phyloP scores from a whole-genome alignment of 2,329 filamentous ascomycete genomes.

The Phymatotrichopsis omnivora region DNA sequence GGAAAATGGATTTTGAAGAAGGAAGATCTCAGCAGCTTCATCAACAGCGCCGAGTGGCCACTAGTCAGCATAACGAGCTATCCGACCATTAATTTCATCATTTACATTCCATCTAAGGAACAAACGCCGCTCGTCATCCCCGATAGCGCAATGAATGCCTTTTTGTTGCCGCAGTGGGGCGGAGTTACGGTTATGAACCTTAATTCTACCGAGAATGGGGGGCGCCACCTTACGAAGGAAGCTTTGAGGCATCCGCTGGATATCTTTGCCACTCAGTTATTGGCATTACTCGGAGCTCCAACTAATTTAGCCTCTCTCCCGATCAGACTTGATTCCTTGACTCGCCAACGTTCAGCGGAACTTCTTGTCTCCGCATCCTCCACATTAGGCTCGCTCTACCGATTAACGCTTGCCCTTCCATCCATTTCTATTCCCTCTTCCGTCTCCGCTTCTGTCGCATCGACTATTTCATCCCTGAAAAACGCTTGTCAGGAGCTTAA shows the following conservation, averaged over 20 bases:
- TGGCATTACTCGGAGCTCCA: slow-evolving; percentile 78
- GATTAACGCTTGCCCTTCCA: slow-evolving; percentile 70
- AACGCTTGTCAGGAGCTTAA: slow-evolving; percentile 62
- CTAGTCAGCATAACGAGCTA: slow-evolving; percentile 85
- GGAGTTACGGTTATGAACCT: slow-evolving; percentile 59
- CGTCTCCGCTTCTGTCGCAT: slow-evolving; percentile 75
- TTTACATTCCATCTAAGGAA: slow-evolving; percentile 69
- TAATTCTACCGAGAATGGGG: slow-evolving; percentile 32
- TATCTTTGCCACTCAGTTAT: slow-evolving; percentile 80
- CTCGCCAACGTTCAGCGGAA: slow-evolving; percentile 74
- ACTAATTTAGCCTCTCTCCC: slow-evolving; percentile 68
- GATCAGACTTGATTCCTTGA: slow-evolving; percentile 71
- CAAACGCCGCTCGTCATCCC: slow-evolving; percentile 51
- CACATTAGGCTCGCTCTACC: slow-evolving; percentile 83
- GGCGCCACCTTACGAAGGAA: slow-evolving; percentile 49
- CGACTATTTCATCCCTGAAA: slow-evolving; percentile 66
- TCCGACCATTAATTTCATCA: slow-evolving; percentile 90
- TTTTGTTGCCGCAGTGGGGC: slow-evolving; percentile 80
- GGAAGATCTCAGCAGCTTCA: slow-evolving; percentile 84
- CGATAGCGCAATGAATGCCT: slow-evolving; percentile 42
- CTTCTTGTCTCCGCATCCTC: slow-evolving; percentile 83
- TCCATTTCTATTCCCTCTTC: slow-evolving; percentile 84
- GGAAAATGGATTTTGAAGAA: slow-evolving; percentile 62
- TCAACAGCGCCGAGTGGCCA: slow-evolving; percentile 97
- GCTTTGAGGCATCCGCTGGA: slow-evolving; percentile 70